Conservation (phyloP, 2,329 filamentous ascomycete genomes). For the Aureobasidium sp. region DNA sequence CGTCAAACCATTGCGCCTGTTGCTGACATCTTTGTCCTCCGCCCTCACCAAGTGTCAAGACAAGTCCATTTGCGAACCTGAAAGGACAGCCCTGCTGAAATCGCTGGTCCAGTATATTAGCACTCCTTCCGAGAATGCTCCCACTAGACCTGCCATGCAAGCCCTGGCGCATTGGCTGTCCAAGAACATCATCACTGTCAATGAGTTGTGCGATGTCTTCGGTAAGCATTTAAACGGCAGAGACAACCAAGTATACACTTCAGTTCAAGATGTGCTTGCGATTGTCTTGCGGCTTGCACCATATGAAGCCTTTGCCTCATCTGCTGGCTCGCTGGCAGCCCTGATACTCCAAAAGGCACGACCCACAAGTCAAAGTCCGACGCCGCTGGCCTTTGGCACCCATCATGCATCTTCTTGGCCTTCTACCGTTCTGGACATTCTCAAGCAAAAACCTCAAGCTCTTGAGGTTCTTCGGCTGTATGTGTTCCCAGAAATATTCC, state of each 20-base stretch:
- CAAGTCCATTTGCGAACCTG: background rate
- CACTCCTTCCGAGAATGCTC: slow-evolving; percentile 22
- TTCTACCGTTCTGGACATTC: slow-evolving; percentile 28
- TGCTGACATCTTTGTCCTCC: slow-evolving; percentile 35
- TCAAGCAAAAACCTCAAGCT: slow-evolving; percentile 30
- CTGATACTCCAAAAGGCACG: slow-evolving; percentile 23
- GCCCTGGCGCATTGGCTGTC: slow-evolving; percentile 58
- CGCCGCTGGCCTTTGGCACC: slow-evolving; percentile 6
- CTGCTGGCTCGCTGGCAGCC: slow-evolving; percentile 4
- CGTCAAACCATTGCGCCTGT: slow-evolving; percentile 41
- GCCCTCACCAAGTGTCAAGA: slow-evolving; percentile 28
- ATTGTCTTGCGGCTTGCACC: background rate
- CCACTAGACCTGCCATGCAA: slow-evolving; percentile 62
- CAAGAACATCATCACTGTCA: slow-evolving; percentile 47
- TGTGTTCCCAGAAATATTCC: slow-evolving; percentile 42
- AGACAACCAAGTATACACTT: background rate
- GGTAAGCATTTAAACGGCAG: background rate
- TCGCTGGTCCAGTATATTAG: slow-evolving; percentile 18
- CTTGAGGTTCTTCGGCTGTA: slow-evolving; percentile 38
- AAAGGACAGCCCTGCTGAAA: background rate
- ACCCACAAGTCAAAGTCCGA: background rate
- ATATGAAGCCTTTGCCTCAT: slow-evolving; percentile 28
- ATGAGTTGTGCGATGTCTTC: background rate
- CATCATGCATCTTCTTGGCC: slow-evolving; percentile 29
- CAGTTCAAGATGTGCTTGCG: background rate